These are phyloP conservation scores for Hemileccinum rubropunctum DNA, from an alignment of 768 basidiomycete species.

Conservation along the genomic window DNA sequence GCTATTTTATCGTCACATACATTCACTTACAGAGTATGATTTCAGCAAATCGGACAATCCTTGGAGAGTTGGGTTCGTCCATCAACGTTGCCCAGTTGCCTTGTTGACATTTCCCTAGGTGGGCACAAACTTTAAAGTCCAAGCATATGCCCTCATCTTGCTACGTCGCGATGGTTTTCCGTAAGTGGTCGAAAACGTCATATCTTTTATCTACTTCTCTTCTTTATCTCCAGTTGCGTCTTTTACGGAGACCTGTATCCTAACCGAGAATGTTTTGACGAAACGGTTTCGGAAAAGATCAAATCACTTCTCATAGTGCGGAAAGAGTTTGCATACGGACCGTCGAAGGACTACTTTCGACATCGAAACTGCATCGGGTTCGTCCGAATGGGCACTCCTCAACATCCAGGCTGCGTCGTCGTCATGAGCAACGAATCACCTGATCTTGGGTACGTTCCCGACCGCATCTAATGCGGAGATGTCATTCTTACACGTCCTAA, in stretches of 20 bases:
- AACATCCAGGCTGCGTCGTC: constrained; percentile 64
- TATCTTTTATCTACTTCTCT: not conserved
- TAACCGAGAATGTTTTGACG: constrained; percentile 64
- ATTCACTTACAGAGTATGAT: not conserved
- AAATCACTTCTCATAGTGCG: constrained; percentile 57
- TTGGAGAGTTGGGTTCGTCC: constrained; percentile 77
- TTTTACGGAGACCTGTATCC: constrained; percentile 85
- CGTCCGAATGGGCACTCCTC: constrained; percentile 58
- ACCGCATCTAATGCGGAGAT: not conserved
- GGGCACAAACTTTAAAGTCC: constrained; percentile 65
- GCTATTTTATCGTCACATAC: not conserved
- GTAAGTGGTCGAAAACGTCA: constrained; percentile 41
- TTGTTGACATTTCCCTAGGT: constrained; percentile 45
- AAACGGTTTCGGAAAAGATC: constrained; percentile 48
- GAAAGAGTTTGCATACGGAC: constrained; percentile 65
- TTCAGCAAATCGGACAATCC: constrained; percentile 65
- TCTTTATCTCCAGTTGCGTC: constrained; percentile 55
- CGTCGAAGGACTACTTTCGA: constrained; percentile 56
- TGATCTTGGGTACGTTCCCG: constrained; percentile 15
- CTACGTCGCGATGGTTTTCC: constrained; percentile 69
- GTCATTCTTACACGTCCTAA: not conserved
- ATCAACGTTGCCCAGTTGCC: not conserved
- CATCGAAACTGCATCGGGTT: constrained; percentile 72
- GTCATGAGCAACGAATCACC: constrained; percentile 56
- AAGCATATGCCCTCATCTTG: constrained; percentile 80